Evolutionary conservation across 768 basidiomycete genomes (phyloP).

Genomic region (Rhizopogon rudus): DNA sequence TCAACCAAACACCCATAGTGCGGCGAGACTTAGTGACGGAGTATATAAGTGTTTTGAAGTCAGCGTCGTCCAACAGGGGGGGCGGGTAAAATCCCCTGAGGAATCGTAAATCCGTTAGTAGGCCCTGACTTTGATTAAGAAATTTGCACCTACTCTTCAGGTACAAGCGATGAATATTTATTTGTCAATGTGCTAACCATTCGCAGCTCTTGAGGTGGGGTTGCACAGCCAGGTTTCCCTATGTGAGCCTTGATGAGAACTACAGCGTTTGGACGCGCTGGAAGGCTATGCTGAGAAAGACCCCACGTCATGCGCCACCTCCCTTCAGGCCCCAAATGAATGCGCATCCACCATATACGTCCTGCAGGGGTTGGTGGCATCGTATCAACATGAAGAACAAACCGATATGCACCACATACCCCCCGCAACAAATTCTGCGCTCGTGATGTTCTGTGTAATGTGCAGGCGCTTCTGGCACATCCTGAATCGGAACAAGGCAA

Average conservation of each 20-base stretch:
- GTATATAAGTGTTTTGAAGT: too few species aligned
- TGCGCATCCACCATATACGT: background rate
- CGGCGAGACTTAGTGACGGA: too few species aligned
- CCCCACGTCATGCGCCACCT: background rate
- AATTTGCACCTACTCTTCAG: background rate
- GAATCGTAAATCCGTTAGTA: too few species aligned
- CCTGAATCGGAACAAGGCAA: background rate
- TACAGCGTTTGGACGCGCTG: background rate
- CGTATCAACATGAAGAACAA: background rate
- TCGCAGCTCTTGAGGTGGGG: background rate
- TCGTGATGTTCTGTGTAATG: too few species aligned
- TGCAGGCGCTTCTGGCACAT: background rate
- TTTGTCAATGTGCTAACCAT: background rate
- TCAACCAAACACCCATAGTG: too few species aligned
- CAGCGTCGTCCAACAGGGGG: too few species aligned
- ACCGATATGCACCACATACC: conserved; percentile 10
- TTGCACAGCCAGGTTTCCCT: background rate
- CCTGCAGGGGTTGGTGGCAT: background rate
- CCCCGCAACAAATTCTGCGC: conserved; percentile 3
- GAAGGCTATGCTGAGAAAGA: background rate
- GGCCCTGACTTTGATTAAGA: too few species aligned
- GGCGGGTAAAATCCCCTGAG: too few species aligned
- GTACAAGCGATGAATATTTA: too few species aligned
- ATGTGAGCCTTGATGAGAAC: background rate
- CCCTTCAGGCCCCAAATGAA: background rate